Base-by-base conservation (phyloP, 2,329 filamentous ascomycete species). In the Colletotrichum filicis region DNA sequence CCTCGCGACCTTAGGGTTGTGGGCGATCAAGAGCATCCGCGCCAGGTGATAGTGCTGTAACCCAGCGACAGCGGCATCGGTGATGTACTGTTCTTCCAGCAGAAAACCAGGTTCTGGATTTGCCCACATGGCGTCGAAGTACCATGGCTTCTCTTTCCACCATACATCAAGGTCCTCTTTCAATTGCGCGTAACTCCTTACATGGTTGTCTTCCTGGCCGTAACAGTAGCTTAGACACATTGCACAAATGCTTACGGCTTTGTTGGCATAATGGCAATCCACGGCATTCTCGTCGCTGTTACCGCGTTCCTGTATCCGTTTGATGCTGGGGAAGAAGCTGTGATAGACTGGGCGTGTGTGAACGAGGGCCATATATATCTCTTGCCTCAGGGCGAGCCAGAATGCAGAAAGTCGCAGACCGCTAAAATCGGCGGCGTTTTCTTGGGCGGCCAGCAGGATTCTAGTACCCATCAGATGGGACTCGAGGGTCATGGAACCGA, bases 301-400 rank as follows among this genome's bases (percentile, higher is more conserved):
- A 19, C 77, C 78, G 0, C 75, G 75, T 1, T 79, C 78, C 19
- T 78, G 77, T 1, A 76, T 70, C 6, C 76, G 70, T 1, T 74
- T 71, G 30, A 74, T 64, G 30, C 62, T 66, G 0, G 72, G 75
- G 5, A 79, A 77, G 24, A 74, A 76, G 60, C 78, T 80, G 9
- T 77, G 74, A 22, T 80, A 76, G 1, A 80, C 79, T 0, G 78
- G 76, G 1, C 79, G 78, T 1, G 75, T 74, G n/a, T 80, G 79
- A 28, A 78, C 76, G 22, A 80, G 79, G 4, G 79, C 77, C 78
- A 79, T 79, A 52, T 80, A 77, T 35, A 80, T 79, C 55, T 80
- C 79, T 56, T 79, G 79, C 8, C 75, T 74, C 2, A 80, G 69
- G 1, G 78, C 79, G 1, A 79, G 74, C 79, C 77, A 80, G 52